These are phyloP conservation scores for Furcasterigmium sp. DNA, from an alignment of 2,329 filamentous ascomycete genomes.

Conservation along the genomic window DNA sequence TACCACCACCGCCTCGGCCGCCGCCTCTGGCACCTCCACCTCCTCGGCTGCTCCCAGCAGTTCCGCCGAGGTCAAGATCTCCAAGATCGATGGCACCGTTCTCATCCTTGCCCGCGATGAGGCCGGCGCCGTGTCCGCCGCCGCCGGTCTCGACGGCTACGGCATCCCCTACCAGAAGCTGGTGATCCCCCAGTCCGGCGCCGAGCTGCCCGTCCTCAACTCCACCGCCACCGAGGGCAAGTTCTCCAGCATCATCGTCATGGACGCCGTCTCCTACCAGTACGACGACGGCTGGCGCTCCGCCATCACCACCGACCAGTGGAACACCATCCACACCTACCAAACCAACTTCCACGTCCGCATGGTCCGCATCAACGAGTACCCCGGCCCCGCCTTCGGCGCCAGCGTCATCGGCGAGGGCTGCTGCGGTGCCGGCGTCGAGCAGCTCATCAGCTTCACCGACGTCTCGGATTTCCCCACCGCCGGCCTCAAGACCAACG, in stretches of 20 bases:
- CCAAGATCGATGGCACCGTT: conserved; percentile 1
- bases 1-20: background rate
- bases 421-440: conserved; percentile 41
- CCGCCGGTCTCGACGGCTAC: conserved; percentile 52
- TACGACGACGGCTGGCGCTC: conserved; percentile 42
- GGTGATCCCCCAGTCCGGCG: conserved; percentile 47
- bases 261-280: conserved; percentile 49
- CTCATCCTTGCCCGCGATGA: conserved; percentile 47
- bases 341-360: conserved; percentile 52
- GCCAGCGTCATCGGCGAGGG: conserved; percentile 19
- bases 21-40: background rate
- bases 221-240: conserved; percentile 43
- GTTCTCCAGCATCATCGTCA: conserved; percentile 53
- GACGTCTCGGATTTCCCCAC: conserved; percentile 47
- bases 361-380: conserved; percentile 56
- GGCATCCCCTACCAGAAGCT: conserved; percentile 54
- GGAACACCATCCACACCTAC: conserved; percentile 50
- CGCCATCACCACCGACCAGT: conserved; percentile 51
- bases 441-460: conserved; percentile 48
- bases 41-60: background rate
- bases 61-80: background rate
- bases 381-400: conserved; percentile 46
- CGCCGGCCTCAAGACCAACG: conserved; percentile 45
- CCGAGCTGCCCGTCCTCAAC: conserved; percentile 46
- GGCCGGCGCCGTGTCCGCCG: conserved; percentile 40